These are phyloP conservation scores for Leccinum proximum DNA, from an alignment of 1,284 basidiomycete genomes.

Conservation along the genomic window DNA sequence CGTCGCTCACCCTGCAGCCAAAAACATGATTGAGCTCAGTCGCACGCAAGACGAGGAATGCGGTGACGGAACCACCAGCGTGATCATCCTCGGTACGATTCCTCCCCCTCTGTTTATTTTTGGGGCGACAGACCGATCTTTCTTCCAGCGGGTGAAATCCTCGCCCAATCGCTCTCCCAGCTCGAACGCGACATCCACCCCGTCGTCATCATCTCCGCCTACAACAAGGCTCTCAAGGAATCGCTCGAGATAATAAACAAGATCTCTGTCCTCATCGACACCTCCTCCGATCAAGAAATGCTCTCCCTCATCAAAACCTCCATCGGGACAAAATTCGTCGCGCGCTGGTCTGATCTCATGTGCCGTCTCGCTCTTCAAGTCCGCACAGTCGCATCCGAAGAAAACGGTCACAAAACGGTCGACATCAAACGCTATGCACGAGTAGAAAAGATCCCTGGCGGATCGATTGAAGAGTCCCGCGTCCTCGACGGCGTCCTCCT, in stretches of 20 bases:
- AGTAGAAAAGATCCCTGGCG: slow-evolving; percentile 97
- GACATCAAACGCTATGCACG: slow-evolving; percentile 98
- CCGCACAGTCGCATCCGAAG: slow-evolving; percentile 67
- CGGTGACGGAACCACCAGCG: slow-evolving; percentile 96
- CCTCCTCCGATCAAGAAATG: slow-evolving; percentile 89
- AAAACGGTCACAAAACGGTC: slow-evolving; percentile 79
- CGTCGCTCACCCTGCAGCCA: slow-evolving; percentile 97
- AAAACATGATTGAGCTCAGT: slow-evolving; percentile 99
- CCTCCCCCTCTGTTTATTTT: neutral
- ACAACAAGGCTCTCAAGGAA: slow-evolving; percentile 93
- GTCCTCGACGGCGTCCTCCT: slow-evolving; percentile 95
- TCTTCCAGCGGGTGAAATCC: slow-evolving; percentile 88
- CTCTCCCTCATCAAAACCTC: slow-evolving; percentile 97
- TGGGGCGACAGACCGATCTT: neutral
- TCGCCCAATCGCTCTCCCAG: slow-evolving; percentile 92
- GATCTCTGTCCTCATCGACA: slow-evolving; percentile 91
- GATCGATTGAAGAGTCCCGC: slow-evolving; percentile 91
- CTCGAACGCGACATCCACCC: slow-evolving; percentile 98
- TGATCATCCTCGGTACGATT: slow-evolving; percentile 86
- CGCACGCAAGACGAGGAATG: slow-evolving; percentile 99
- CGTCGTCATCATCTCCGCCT: slow-evolving; percentile 98
- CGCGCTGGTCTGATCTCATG: slow-evolving; percentile 97
- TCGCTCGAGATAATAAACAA: slow-evolving; percentile 86
- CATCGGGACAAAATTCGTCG: slow-evolving; percentile 99
- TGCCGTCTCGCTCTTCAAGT: slow-evolving; percentile 94